phyloP scores from a whole-genome alignment of 2,329 filamentous ascomycete genomes.

The Hypoxylon sp. region DNA sequence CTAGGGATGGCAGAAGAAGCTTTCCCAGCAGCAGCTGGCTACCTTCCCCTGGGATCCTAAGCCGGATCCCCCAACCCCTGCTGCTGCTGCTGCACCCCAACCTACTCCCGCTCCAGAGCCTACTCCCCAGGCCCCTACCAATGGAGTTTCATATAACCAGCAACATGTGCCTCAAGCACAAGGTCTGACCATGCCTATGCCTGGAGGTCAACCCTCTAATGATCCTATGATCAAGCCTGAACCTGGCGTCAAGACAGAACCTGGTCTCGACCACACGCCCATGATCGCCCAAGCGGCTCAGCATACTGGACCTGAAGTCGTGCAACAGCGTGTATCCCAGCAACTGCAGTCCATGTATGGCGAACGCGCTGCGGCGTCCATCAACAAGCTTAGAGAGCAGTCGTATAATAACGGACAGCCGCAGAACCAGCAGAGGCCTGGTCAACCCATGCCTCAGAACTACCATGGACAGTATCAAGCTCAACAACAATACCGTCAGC shows the following conservation, averaged over 20 bases:
- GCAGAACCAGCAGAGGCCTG: conserved; percentile 49
- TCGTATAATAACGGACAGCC: conserved; percentile 48
- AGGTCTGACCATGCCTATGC: conserved; percentile 49
- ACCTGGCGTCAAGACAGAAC: conserved; percentile 64
- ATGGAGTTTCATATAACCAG: conserved; percentile 52
- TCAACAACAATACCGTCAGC: conserved; percentile 52
- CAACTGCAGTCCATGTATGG: conserved; percentile 74
- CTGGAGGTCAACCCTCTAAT: conserved; percentile 43
- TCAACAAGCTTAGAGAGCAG: conserved; percentile 69
- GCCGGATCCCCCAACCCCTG: conserved; percentile 70
- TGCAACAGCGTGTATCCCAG: conserved; percentile 69
- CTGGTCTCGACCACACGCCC: conserved; percentile 60
- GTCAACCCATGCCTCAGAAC: conserved; percentile 45
- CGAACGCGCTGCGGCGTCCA: conserved; percentile 74
- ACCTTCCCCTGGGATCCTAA: conserved; percentile 96
- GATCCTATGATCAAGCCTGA: conserved; percentile 62
- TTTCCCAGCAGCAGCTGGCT: conserved; percentile 87
- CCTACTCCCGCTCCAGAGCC: conserved; percentile 45
- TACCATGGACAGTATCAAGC: conserved; percentile 50
- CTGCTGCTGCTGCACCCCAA: conserved; percentile 54
- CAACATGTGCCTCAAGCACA: conserved; percentile 47
- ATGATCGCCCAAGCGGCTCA: conserved; percentile 56
- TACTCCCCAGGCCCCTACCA: conserved; percentile 42
- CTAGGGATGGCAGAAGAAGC: conserved; percentile 94
- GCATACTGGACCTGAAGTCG: conserved; percentile 56